These are phyloP conservation scores for Xylariaceae sp. DNA, from an alignment of 2,329 filamentous ascomycete species.

Conservation along the genomic window DNA sequence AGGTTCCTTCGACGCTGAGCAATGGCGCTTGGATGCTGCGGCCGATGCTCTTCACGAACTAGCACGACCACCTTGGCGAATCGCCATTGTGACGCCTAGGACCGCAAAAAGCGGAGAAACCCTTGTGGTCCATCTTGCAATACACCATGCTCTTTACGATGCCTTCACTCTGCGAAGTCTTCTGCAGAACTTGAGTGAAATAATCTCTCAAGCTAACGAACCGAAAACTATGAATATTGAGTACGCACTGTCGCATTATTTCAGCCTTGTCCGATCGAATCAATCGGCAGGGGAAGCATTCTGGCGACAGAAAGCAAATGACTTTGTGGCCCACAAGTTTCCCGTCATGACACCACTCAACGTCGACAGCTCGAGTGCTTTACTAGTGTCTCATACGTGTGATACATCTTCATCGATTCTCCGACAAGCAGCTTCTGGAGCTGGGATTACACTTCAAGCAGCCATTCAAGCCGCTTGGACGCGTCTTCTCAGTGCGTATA, in stretches of 20 bases:
- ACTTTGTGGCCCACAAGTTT: conserved; percentile 71
- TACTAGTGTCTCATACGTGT: conserved; percentile 48
- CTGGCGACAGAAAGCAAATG: conserved; percentile 65
- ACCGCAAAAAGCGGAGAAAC: neutral
- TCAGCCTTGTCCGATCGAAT: conserved; percentile 42
- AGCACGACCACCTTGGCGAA: conserved; percentile 67
- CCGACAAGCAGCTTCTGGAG: conserved; percentile 59
- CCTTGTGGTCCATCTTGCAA: conserved; percentile 52
- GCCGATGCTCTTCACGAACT: conserved; percentile 50
- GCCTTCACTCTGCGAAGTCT: conserved; percentile 74
- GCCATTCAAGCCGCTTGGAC: conserved; percentile 81
- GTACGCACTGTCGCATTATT: conserved; percentile 49
- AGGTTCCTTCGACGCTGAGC: conserved; percentile 39
- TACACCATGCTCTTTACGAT: conserved; percentile 88
- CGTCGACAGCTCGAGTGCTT: conserved; percentile 43
- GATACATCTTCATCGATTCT: conserved; percentile 53
- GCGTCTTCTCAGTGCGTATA: conserved; percentile 74
- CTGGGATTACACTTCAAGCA: conserved; percentile 77
- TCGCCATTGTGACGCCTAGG: conserved; percentile 53
- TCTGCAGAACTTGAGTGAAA: conserved; percentile 60
- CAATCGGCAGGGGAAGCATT: conserved; percentile 55
- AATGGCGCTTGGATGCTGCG: conserved; percentile 48
- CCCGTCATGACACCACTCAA: conserved; percentile 74
- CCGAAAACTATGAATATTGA: conserved; percentile 38
- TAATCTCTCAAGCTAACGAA: conserved; percentile 35